Base-by-base conservation (phyloP, 2,329 filamentous ascomycete species). In the Fusarium pseudocircinatum region DNA sequence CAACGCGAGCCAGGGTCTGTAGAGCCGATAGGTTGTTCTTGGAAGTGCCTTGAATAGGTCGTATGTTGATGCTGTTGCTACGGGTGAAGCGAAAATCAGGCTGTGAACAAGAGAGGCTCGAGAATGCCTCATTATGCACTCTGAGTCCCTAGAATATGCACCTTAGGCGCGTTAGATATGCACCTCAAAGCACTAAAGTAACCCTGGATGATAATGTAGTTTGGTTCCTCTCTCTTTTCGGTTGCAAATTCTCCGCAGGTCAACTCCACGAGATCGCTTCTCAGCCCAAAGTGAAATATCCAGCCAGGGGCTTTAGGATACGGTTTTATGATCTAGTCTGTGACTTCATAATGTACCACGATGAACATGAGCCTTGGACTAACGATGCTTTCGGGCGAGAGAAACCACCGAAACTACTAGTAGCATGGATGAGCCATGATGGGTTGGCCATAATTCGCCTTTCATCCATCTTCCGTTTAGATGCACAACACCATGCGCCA, bases 1-100 rank as follows among this genome's bases (percentile, higher is more conserved):
- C 1, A 36, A 34, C 0, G 12, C 3, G 4, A 7, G n/a, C 30
- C 30, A 24, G 15, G 30, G n/a, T 3, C 4, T 10, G 24, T 14
- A 20, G 24, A 8, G n/a, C 42, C 24, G 22, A 28, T 28, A 28
- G 28, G 28, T 28, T 28, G 28, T 28, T 28, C 28, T 28, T 28
- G 28, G 28, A 28, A 28, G 7, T 28, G 28, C 28, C 28, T 28
- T 28, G 28, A 28, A 28, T 28, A 28, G 28, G 28, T 28, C 6
- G 6, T 28, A 28, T 28, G 28, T 28, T 28, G 28, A 28, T 28
- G 6, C 28, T 28, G 28, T 28, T 28, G 28, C 28, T 28, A 28
- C 28, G 28, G 28, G 28, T 28, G 28, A 28, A 28, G 28, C 7
- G 28, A 28, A 28, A 7, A 28, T 28, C 28, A 28, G 30, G 30